Conservation (phyloP, 768 basidiomycete genomes). For the Psilocybe sp. region DNA sequence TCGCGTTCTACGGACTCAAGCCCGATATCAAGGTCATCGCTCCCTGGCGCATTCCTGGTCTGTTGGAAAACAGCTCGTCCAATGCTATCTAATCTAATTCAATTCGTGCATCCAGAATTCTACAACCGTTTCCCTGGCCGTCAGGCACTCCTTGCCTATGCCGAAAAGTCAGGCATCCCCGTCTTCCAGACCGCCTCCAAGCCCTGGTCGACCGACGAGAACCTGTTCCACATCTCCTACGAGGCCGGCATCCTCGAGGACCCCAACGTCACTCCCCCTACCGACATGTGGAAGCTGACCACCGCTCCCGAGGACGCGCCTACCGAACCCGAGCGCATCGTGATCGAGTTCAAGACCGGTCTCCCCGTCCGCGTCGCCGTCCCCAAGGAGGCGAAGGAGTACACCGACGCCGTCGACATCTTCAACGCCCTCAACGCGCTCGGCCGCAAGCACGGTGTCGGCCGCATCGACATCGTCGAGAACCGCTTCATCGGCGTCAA, state of each 20-base stretch:
- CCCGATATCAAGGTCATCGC: conserved; percentile 99
- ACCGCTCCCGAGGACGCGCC: conserved; percentile 81
- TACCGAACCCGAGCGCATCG: conserved; percentile 68
- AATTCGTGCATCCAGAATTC: conserved; percentile 58
- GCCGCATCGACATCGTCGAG: conserved; percentile 98
- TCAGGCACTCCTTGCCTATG: conserved; percentile 88
- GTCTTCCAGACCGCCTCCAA: conserved; percentile 94
- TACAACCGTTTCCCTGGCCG: conserved; percentile 97
- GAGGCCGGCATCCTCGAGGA: conserved; percentile 99
- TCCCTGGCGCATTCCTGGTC: conserved; percentile 95
- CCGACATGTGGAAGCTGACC: conserved; percentile 99
- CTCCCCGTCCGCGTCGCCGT: conserved; percentile 82
- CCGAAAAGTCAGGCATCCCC: conserved; percentile 84
- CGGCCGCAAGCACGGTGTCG: conserved; percentile 92
- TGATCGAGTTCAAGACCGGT: conserved; percentile 84
- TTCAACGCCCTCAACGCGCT: conserved; percentile 90
- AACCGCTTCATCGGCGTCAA: conserved; percentile 99
- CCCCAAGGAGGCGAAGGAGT: conserved; percentile 48
- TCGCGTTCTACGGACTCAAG: conserved; percentile 97
- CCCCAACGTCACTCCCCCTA: conserved; percentile 89
- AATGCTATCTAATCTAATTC: background rate
- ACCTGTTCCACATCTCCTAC: conserved; percentile 99
- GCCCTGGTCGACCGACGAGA: conserved; percentile 99
- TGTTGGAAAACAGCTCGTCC: conserved; percentile 8
- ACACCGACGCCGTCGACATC: conserved; percentile 93